Evolutionary conservation across 2,329 filamentous ascomycete genomes (phyloP).

Genomic region (Fusarium sp.): DNA sequence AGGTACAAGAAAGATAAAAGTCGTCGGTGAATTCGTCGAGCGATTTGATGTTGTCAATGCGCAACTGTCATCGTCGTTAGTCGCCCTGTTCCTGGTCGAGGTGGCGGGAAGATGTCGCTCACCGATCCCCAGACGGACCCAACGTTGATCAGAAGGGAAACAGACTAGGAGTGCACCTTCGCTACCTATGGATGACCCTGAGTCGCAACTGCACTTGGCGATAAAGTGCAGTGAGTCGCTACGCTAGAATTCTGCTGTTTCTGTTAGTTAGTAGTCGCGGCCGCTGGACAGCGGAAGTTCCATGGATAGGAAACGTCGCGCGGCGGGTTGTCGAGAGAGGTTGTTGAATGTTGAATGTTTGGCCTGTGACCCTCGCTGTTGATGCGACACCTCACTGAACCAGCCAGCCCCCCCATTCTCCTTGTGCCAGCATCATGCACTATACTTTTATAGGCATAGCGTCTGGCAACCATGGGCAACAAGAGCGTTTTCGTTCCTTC

Average conservation of each 20-base stretch:
- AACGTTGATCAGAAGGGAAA: slow-evolving; percentile 30
- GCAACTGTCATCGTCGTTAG: slow-evolving; percentile 38
- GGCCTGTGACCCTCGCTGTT: slow-evolving; percentile 45
- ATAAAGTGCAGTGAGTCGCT: slow-evolving; percentile 8
- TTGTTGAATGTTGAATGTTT: slow-evolving; percentile 44
- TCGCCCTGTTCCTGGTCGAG: slow-evolving; percentile 24
- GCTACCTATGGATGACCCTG: slow-evolving; percentile 12
- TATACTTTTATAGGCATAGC: slow-evolving; percentile 41
- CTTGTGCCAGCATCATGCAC: slow-evolving; percentile 38
- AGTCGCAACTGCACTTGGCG: slow-evolving; percentile 35
- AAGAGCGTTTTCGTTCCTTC: slow-evolving; percentile 35
- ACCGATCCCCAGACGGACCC: slow-evolving; percentile 40
- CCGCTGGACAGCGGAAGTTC: slow-evolving; percentile 46
- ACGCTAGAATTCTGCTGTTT: slow-evolving; percentile 20
- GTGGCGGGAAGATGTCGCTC: slow-evolving; percentile 41
- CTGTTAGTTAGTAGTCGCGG: slow-evolving; percentile 43
- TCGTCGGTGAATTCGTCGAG: slow-evolving; percentile 8
- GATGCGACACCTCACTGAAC: slow-evolving; percentile 45
- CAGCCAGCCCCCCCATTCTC: slow-evolving; percentile 45
- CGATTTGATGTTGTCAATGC: slow-evolving; percentile 17
- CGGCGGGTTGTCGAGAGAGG: slow-evolving; percentile 39
- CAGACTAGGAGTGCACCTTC: slow-evolving; percentile 17
- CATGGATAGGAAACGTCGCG: slow-evolving; percentile 42
- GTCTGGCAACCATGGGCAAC: slow-evolving; percentile 51
- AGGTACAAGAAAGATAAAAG: slow-evolving; percentile 18